Percentiles rank a stretch among this genome's conserved stretches.
These are phyloP conservation scores for Naganishia sp. DNA, from an alignment of 1,284 basidiomycete genomes.

Conservation along the genomic window DNA sequence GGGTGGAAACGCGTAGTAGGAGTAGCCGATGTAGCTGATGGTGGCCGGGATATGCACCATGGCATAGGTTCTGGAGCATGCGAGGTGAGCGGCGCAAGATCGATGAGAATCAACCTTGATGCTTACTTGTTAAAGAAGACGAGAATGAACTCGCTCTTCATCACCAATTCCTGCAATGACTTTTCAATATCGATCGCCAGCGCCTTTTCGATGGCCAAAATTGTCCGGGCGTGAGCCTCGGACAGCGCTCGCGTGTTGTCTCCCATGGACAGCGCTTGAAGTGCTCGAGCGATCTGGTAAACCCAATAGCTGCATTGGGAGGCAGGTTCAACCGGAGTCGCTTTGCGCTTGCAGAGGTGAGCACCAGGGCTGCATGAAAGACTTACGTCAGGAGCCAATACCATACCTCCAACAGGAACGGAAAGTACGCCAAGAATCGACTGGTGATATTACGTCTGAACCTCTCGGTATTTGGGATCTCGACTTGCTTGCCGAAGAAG, in stretches of 20 bases:
- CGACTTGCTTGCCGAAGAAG: slow-evolving; percentile 37
- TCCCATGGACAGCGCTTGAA: slow-evolving; percentile 50
- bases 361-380: neutral
- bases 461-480: slow-evolving; percentile 39
- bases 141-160: slow-evolving; percentile 40
- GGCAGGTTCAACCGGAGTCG: neutral
- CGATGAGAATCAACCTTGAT: neutral
- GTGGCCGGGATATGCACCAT: slow-evolving; percentile 54
- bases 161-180: slow-evolving; percentile 43
- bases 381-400: slow-evolving; percentile 47
- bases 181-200: slow-evolving; percentile 48
- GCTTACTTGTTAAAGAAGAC: slow-evolving; percentile 48
- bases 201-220: slow-evolving; percentile 43
- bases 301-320: slow-evolving; percentile 41
- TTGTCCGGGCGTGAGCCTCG: slow-evolving; percentile 44
- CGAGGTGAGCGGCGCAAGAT: neutral
- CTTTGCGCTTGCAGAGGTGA: neutral
- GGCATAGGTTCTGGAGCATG: slow-evolving; percentile 46
- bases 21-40: slow-evolving; percentile 50
- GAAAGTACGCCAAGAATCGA: slow-evolving; percentile 44
- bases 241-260: slow-evolving; percentile 43
- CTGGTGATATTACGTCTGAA: slow-evolving; percentile 39
- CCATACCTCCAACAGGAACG: slow-evolving; percentile 48
- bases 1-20: slow-evolving; percentile 44
- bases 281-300: slow-evolving; percentile 50